phyloP scores from a whole-genome alignment of 495 filamentous ascomycete species.

The Penicillium herquei region DNA sequence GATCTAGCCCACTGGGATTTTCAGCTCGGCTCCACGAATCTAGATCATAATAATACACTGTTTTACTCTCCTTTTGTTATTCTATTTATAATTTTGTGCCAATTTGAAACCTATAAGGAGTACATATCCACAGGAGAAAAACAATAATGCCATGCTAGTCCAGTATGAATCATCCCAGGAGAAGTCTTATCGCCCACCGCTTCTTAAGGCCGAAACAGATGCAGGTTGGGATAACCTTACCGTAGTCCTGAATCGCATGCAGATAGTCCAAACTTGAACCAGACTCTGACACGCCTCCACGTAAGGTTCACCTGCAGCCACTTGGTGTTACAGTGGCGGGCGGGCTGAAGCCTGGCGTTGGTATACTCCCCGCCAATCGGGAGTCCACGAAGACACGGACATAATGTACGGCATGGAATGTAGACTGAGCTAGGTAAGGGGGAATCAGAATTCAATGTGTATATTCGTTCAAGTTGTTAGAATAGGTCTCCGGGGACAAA shows the following conservation, averaged over 20 bases:
- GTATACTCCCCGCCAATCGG: background rate
- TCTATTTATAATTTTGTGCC: background rate
- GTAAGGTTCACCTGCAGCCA: constrained; percentile 5
- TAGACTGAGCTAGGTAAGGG: background rate
- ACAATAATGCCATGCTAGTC: no score
- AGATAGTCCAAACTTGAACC: constrained; percentile 9
- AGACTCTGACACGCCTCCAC: constrained; percentile 6
- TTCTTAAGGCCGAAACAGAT: background rate
- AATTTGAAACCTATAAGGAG: background rate
- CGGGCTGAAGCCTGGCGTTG: constrained; percentile 5
- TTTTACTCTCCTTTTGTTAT: no score
- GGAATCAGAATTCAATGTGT: background rate
- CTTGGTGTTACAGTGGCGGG: constrained; percentile 12
- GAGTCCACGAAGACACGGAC: background rate
- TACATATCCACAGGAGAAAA: no score
- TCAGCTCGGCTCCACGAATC: constrained; percentile 4
- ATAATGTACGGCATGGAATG: background rate
- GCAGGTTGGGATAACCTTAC: constrained; percentile 22
- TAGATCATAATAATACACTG: background rate
- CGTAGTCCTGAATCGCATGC: constrained; percentile 6
- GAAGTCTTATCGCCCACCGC: constrained; percentile 8
- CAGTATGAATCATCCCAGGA: no score
- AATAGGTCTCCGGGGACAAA: background rate
- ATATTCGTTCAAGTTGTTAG: background rate
- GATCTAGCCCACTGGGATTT: constrained; percentile 7